Evolutionary conservation across 1,139 yeast genomes (phyloP), one percentile per base, ranked within the genome.

Genomic region (Saccharomycopsis hybrid): DNA sequence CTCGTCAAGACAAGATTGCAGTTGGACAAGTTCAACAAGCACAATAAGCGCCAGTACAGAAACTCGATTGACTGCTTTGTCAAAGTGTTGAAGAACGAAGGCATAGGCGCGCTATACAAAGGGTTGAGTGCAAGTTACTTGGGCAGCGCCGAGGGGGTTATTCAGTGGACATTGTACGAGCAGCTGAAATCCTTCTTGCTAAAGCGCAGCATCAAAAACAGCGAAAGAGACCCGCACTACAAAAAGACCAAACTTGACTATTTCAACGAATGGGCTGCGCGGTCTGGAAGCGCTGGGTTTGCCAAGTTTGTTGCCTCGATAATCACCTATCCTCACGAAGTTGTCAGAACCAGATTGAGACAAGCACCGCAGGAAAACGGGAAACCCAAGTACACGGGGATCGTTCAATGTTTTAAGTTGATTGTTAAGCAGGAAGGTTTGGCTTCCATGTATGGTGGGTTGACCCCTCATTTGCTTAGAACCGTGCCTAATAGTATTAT

Each of bases 401-500:
- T 94, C 48, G 63, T 90, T 11, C 96, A 89, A 65, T 86, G 96
- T 60, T 90, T 94, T 72, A 79, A 73, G 60, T 71, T 89, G 41
- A 81, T 94, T 18, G 70, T 87, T 25, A 86, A 83, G 61, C 97
- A 92, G 63, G 98, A 94, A 69, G 98, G 99, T 0, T 67, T 92
- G 49, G 82, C 77, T 3, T 85, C 96, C 40, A 85, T 94, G 90
- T 94, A 94, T 63, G 96, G 99, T 54, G 99, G 99, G 1, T 73
- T 94, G 62, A 92, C 98, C 1, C 97, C 98, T 2, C 99, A 94
- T 68, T 72, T 94, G 60, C 76, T 94, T 68, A 78, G 98, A 67
- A 94, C 98, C 0, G 98, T 94, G 46, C 99, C 99, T 2, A 94
- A 92, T 66, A 87, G 96, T 59, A 89, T 94, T 63, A 90, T 94